Evolutionary conservation across 108 stramenopile genomes (phyloP), one percentile per base, ranked within the genome.

Genomic region (Cyclotella distinguenda): DNA sequence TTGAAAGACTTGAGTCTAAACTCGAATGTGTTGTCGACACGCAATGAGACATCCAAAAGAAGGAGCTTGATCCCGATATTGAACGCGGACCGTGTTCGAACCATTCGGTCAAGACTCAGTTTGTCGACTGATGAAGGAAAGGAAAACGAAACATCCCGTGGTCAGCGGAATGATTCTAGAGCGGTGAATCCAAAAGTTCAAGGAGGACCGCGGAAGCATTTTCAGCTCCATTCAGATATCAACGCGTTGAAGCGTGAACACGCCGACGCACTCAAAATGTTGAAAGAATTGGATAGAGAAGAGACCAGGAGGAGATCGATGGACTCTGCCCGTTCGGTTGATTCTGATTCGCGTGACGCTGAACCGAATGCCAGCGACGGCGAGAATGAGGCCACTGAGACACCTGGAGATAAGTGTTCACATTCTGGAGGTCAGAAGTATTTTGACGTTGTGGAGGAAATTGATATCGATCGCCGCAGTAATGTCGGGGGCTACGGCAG

Each of bases 191-290:
- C 22, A 21, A 52, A 28, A 7, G 33, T 34, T 13, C 13, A 44
- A 4, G 4, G 0, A 9, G 44, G 19, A 18, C 19, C 18, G 27
- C 32, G 49, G 22, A 65, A 59, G 30, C 56, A 65, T 47, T 47
- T 46, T 57, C 23, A 38, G n/a, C 39, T 22, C 6, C 15, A 44
- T 19, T 62, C 40, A 5, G 64, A 65, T 32, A 64, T 77, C 33
- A 55, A 54, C 38, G 56, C 76, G n/a, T 65, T 77, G 33, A 69
- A 66, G 34, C 61, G 59, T n/a, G 76, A 77, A 18, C 76, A 70
- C 43, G 68, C 76, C 11, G 63, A 60, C 55, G 76, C 76, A 13
- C 56, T 77, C 1, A 26, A 58, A 21, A 69, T 77, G 68, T 47
- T 77, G 32, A 46, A 77, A 52, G 68, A 77, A 33, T 21, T 77